Conservation (phyloP, 768 basidiomycete genomes). For the Tulasnella sp. region DNA sequence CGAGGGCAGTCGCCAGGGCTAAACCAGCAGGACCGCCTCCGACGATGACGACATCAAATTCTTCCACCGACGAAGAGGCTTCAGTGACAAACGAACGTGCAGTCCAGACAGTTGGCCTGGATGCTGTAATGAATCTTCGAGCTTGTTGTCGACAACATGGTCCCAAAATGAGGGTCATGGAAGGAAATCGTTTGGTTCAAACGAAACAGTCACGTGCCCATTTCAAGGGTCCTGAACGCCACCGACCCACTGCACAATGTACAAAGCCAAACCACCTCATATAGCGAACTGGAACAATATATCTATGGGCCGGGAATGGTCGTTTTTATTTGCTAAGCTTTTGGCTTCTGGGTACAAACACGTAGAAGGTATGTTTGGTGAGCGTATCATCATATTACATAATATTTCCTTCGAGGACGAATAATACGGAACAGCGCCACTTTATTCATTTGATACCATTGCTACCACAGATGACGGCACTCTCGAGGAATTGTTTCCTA, state of each 20-base stretch:
- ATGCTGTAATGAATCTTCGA: not conserved
- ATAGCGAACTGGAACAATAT: no score
- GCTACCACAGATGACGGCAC: no score
- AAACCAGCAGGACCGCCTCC: conserved; percentile 94
- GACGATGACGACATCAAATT: conserved; percentile 86
- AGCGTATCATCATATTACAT: no score
- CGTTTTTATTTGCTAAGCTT: no score
- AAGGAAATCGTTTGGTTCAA: not conserved
- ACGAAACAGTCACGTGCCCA: conserved; percentile 7
- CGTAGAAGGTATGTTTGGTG: no score
- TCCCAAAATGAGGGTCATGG: conserved; percentile 1
- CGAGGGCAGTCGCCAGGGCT: conserved; percentile 82
- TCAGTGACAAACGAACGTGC: not conserved
- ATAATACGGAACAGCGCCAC: no score
- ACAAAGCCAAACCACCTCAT: no score
- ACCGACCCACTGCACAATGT: not conserved
- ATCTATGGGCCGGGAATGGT: no score
- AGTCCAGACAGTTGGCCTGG: not conserved
- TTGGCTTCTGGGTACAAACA: no score
- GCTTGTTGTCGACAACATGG: conserved; percentile 5
- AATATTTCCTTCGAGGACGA: no score
- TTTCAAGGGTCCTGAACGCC: not conserved
- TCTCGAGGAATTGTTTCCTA: not conserved
- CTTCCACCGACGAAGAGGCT: not conserved
- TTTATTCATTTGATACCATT: no score